Conservation (phyloP, 2,329 filamentous ascomycete species). For the Shiraia sp. region DNA sequence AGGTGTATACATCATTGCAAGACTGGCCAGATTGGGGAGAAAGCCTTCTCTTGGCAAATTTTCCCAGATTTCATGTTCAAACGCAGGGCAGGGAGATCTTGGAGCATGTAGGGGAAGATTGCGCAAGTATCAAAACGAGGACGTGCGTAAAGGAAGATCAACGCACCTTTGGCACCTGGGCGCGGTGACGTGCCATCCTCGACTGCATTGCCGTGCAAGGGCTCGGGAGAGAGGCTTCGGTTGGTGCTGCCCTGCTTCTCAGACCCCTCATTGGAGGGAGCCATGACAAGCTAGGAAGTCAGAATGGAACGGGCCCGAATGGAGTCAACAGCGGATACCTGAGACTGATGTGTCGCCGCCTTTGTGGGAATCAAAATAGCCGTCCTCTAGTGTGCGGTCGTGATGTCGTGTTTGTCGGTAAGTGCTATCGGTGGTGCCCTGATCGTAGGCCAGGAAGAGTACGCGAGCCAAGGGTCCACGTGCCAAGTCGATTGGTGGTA, state of each 20-base stretch:
- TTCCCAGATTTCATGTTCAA: no score
- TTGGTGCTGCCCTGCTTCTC: slow-evolving; percentile 18
- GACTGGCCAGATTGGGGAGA: no score
- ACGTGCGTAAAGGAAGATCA: slow-evolving; percentile 7
- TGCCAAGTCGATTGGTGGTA: slow-evolving; percentile 35
- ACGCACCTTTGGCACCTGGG: slow-evolving; percentile 38
- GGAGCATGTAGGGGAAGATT: no score
- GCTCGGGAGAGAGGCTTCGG: slow-evolving; percentile 22
- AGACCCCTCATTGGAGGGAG: slow-evolving; percentile 32
- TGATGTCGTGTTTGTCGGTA: slow-evolving; percentile 15
- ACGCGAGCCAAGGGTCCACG: slow-evolving; percentile 29
- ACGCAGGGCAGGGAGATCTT: no score
- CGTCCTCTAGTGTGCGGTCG: slow-evolving; percentile 17
- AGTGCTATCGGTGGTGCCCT: slow-evolving; percentile 13
- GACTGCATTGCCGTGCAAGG: slow-evolving; percentile 15
- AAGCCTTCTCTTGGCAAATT: no score
- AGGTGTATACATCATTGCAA: not conserved
- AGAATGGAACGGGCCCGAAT: slow-evolving; percentile 3
- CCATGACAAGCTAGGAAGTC: slow-evolving; percentile 19
- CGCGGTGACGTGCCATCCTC: slow-evolving; percentile 35
- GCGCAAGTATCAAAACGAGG: slow-evolving; percentile 2
- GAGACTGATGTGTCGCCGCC: slow-evolving; percentile 4
- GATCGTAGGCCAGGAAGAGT: slow-evolving; percentile 8
- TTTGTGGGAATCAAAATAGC: slow-evolving; percentile 11
- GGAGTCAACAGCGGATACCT: slow-evolving; percentile 9